A percentile compares a stretch with the other conserved stretches of the same genome.
These are phyloP conservation scores for Pseudogymnoascus destructans DNA, from an alignment of 2,329 filamentous ascomycete genomes.

Conservation along the genomic window DNA sequence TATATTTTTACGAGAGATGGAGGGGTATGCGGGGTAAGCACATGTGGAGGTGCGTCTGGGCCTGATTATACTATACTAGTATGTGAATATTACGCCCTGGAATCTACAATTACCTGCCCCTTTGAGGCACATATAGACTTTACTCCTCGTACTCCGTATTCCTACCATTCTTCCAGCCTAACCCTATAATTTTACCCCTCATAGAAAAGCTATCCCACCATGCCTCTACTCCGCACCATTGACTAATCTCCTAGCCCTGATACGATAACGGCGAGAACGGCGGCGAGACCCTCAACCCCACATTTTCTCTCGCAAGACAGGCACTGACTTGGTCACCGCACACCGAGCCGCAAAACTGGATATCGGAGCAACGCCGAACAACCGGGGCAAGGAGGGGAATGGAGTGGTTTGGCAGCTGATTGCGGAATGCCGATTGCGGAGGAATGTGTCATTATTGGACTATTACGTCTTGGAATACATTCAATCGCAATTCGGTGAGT, in stretches of 20 bases:
- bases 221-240: not conserved
- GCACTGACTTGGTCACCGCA: not conserved
- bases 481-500: not conserved
- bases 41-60: not conserved
- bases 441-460: not conserved
- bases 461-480: not conserved
- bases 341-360: constrained; percentile 3
- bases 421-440: constrained; percentile 17
- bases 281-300: not conserved
- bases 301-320: not conserved
- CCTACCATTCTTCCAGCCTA: not conserved
- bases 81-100: not conserved
- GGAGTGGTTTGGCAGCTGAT: not conserved
- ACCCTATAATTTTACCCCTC: not conserved
- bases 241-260: not conserved
- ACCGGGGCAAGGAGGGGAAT: not conserved
- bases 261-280: not conserved
- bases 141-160: not conserved
- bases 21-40: constrained; percentile 4
- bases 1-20: not conserved
- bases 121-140: not conserved
- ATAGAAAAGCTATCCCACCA: not conserved
- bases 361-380: constrained; percentile 1
- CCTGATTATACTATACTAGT: not conserved
- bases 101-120: not conserved